Evolutionary conservation across 2,329 filamentous ascomycete species (phyloP).

Genomic region (Torrubiella hemipterigena): DNA sequence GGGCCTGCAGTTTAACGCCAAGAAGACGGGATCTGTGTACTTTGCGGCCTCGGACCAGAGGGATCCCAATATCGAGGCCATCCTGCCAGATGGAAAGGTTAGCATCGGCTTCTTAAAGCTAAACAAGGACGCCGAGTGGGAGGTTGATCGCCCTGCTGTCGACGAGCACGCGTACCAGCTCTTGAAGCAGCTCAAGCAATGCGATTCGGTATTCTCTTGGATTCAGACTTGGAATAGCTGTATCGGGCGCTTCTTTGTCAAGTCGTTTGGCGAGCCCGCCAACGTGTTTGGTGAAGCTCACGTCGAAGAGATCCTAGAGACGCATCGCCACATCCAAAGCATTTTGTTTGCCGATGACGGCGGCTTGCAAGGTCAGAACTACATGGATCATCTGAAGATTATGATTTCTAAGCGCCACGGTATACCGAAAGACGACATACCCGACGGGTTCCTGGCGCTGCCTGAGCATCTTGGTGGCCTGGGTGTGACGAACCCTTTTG

Average conservation of each 20-base stretch:
- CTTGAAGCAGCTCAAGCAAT: constrained; percentile 37
- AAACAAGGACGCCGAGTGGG: constrained; percentile 16
- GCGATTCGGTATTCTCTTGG: constrained; percentile 43
- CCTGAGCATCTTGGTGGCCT: constrained; percentile 26
- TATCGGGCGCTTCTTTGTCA: constrained; percentile 41
- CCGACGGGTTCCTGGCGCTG: constrained; percentile 28
- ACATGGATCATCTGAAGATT: constrained; percentile 39
- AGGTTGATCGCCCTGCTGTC: constrained; percentile 18
- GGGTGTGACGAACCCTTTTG: constrained; percentile 25
- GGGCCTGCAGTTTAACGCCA: constrained; percentile 41
- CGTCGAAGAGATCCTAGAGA: constrained; percentile 4
- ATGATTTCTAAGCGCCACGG: constrained; percentile 37
- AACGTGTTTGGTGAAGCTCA: constrained; percentile 13
- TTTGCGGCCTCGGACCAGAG: not conserved
- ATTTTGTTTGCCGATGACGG: constrained; percentile 2
- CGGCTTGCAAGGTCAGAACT: constrained; percentile 26
- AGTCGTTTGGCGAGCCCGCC: constrained; percentile 44
- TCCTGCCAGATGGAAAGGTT: constrained; percentile 39
- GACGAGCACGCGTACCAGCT: constrained; percentile 45
- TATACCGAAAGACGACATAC: constrained; percentile 17
- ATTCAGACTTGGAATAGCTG: constrained; percentile 50
- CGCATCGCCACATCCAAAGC: constrained; percentile 3
- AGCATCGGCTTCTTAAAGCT: constrained; percentile 48
- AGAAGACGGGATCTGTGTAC: constrained; percentile 42
- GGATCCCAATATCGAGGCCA: not conserved